Evolutionary conservation across 1,284 basidiomycete species (phyloP).

Genomic region (Fomitiporia mediterranea): DNA sequence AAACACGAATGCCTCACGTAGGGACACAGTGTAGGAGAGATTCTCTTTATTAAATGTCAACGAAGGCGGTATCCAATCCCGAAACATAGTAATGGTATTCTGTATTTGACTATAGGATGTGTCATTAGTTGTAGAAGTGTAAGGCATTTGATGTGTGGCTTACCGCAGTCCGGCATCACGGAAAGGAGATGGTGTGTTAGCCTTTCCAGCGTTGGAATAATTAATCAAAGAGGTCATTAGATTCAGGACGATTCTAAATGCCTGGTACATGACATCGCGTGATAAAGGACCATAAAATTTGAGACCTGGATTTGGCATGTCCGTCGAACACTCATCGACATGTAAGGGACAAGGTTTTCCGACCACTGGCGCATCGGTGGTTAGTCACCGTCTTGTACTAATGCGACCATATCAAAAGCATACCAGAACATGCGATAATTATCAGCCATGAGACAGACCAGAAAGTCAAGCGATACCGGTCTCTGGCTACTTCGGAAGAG

Average conservation of each 20-base stretch:
- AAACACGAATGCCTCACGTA: constrained; percentile 6
- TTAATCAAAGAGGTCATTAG: constrained; percentile 6
- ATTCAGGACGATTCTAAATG: constrained; percentile 4
- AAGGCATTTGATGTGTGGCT: background rate
- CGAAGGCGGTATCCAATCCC: constrained; percentile 2
- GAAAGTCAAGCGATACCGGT: constrained; percentile 8
- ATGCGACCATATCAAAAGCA: background rate
- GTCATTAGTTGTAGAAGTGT: background rate
- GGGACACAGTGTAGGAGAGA: background rate
- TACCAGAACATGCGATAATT: constrained; percentile 11
- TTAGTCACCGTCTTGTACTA: background rate
- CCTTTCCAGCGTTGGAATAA: constrained; percentile 6
- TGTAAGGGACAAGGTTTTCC: background rate
- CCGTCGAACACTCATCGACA: constrained; percentile 12
- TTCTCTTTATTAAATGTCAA: constrained; percentile 7
- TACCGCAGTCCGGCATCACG: constrained; percentile 10
- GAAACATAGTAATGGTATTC: background rate
- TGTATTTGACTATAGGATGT: constrained; percentile 9
- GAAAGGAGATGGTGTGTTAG: constrained; percentile 4
- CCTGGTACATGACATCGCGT: constrained; percentile 7
- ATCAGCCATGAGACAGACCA: constrained; percentile 16
- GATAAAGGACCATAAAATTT: constrained; percentile 4
- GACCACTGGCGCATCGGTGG: background rate
- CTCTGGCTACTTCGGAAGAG: background rate
- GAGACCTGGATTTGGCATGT: constrained; percentile 11